Percentiles rank a stretch among this genome's conserved stretches.
Conservation (phyloP, 2,329 filamentous ascomycete genomes). For the Dothiorella sarmentorum region DNA sequence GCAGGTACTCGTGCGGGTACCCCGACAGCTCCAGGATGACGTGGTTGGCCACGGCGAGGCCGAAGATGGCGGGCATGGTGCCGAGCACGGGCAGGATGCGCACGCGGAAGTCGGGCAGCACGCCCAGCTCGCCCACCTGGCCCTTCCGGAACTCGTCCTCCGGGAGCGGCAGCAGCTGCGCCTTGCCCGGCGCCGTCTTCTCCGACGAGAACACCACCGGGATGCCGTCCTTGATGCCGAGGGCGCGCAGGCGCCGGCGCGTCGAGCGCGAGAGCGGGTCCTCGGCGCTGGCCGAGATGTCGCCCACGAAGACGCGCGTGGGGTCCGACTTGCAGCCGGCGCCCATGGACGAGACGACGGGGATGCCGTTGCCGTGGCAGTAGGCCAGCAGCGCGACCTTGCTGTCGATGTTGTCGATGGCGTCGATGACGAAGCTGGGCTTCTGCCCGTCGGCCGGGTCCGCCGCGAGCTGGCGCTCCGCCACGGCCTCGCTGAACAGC, state of each 20-base stretch:
- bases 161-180: constrained; percentile 77
- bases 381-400: constrained; percentile 89
- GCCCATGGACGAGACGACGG: constrained; percentile 92
- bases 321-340: constrained; percentile 88
- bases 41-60: constrained; percentile 87
- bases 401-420: constrained; percentile 96
- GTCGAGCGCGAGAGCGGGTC: constrained; percentile 86
- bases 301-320: constrained; percentile 82
- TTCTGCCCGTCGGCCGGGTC: constrained; percentile 63
- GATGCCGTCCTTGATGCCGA: constrained; percentile 79
- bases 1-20: constrained; percentile 82
- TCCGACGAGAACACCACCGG: constrained; percentile 92
- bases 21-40: constrained; percentile 76
- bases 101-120: constrained; percentile 87
- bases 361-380: constrained; percentile 72
- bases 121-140: constrained; percentile 77
- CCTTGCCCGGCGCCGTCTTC: constrained; percentile 85
- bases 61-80: constrained; percentile 96
- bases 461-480: constrained; percentile 63
- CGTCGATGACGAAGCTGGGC: constrained; percentile 90
- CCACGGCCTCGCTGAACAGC: constrained; percentile 69
- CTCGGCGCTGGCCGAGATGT: constrained; percentile 83
- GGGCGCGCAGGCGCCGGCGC: constrained; percentile 68
- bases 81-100: constrained; percentile 93
- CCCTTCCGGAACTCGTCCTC: constrained; percentile 89